Evolutionary conservation across 2,329 filamentous ascomycete genomes (phyloP).

Genomic region (Ophiosphaerella korrae): DNA sequence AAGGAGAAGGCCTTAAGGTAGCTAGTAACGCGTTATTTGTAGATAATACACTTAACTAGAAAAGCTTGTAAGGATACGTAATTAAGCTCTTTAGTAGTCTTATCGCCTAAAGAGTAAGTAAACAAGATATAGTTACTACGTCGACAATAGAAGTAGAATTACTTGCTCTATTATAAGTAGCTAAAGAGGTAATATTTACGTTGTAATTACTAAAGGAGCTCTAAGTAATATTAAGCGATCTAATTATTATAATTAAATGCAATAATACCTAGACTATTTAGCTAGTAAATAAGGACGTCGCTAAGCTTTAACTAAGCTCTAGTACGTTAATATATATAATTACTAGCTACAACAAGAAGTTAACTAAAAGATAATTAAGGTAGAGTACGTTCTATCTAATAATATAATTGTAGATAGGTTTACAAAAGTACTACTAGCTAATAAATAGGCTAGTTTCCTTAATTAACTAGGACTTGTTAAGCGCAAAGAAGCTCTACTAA

Average conservation of each 20-base stretch:
- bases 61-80: too few relatives aligned
- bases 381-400: background rate
- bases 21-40: conserved; percentile 5
- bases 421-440: background rate
- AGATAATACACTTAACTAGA: too few relatives aligned
- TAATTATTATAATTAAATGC: too few relatives aligned
- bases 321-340: background rate
- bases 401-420: background rate
- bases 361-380: background rate
- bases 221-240: too few relatives aligned
- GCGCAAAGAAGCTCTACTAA: background rate
- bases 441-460: background rate
- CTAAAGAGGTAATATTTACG: too few relatives aligned
- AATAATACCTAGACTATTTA: background rate
- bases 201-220: too few relatives aligned
- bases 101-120: too few relatives aligned
- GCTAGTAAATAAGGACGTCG: background rate
- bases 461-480: background rate
- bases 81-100: too few relatives aligned
- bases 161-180: too few relatives aligned
- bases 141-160: too few relatives aligned
- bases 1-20: conserved; percentile 4
- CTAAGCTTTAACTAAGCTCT: background rate
- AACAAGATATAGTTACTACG: too few relatives aligned
- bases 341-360: background rate